phyloP scores from a whole-genome alignment of 768 basidiomycete genomes.

The Pleurotus tuoliensis region DNA sequence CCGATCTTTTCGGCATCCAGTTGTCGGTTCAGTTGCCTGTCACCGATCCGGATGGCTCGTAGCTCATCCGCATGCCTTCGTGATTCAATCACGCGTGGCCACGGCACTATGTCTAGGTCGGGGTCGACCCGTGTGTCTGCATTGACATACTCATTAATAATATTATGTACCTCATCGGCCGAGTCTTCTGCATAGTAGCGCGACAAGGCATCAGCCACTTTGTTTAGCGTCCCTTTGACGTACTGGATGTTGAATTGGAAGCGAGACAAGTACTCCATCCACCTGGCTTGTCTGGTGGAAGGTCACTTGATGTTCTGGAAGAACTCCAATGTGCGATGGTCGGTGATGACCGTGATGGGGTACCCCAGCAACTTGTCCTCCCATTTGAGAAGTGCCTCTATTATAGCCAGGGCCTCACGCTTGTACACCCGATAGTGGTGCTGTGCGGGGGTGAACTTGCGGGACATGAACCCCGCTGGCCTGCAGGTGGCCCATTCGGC shows the following conservation, averaged over 20 bases:
- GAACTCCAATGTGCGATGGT: constrained; percentile 24
- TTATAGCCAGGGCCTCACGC: constrained; percentile 12
- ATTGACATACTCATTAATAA: constrained; percentile 12
- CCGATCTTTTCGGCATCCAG: no score
- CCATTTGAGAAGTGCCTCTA: constrained; percentile 22
- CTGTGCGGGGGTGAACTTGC: constrained; percentile 18
- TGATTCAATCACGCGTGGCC: background rate
- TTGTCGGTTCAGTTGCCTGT: no score
- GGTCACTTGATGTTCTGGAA: constrained; percentile 15
- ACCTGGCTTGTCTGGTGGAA: constrained; percentile 16
- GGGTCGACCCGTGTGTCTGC: constrained; percentile 17
- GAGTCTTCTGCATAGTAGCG: constrained; percentile 20
- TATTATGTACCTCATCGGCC: constrained; percentile 2
- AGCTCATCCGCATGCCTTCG: background rate
- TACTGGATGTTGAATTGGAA: constrained; percentile 22
- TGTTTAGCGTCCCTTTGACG: constrained; percentile 20
- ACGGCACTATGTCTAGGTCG: constrained; percentile 7
- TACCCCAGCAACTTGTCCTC: constrained; percentile 26
- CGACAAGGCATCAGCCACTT: constrained; percentile 26
- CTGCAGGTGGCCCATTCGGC: constrained; percentile 16
- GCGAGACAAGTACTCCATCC: constrained; percentile 22
- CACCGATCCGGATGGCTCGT: background rate
- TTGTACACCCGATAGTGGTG: constrained; percentile 13
- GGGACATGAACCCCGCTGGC: constrained; percentile 20
- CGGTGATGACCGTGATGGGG: constrained; percentile 19